Evolutionary conservation across 768 basidiomycete genomes (phyloP).

Genomic region (Neoboletus brunneissimus): DNA sequence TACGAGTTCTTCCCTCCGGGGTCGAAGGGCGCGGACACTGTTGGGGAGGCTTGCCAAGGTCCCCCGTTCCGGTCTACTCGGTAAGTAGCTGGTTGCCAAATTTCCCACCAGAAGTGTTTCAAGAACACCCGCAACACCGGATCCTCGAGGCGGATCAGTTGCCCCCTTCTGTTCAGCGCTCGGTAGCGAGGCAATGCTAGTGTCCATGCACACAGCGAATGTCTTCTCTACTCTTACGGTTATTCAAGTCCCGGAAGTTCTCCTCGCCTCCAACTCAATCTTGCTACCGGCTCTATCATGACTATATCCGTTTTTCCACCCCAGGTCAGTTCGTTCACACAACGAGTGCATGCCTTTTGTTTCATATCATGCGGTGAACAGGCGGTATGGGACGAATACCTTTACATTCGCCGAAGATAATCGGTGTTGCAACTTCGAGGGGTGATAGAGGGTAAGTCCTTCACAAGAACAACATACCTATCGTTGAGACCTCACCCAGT

Average conservation of each 20-base stretch:
- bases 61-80: not conserved
- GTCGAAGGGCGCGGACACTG: not conserved
- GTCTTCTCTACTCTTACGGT: slow-evolving; percentile 25
- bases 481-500: slow-evolving; percentile 38
- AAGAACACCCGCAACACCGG: slow-evolving; percentile 1
- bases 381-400: slow-evolving; percentile 68
- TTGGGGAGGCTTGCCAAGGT: not conserved
- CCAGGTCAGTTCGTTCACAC: slow-evolving; percentile 40
- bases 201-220: slow-evolving; percentile 28
- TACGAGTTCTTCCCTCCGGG: not conserved
- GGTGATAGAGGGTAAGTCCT: slow-evolving; percentile 64
- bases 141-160: slow-evolving; percentile 13
- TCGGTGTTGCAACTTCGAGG: slow-evolving; percentile 72
- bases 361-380: slow-evolving; percentile 25
- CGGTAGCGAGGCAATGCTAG: slow-evolving; percentile 31
- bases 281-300: slow-evolving; percentile 51
- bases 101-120: slow-evolving; percentile 19
- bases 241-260: slow-evolving; percentile 17
- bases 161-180: slow-evolving; percentile 4
- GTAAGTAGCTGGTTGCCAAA: not conserved
- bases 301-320: slow-evolving; percentile 57
- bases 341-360: not conserved
- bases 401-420: slow-evolving; percentile 70
- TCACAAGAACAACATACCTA: not conserved
- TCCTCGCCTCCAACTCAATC: slow-evolving; percentile 9